Percentiles rank a stretch among this genome's conserved stretches.
Conservation (phyloP, 345 rosid genomes). For the Linum usitatissimum region DNA sequence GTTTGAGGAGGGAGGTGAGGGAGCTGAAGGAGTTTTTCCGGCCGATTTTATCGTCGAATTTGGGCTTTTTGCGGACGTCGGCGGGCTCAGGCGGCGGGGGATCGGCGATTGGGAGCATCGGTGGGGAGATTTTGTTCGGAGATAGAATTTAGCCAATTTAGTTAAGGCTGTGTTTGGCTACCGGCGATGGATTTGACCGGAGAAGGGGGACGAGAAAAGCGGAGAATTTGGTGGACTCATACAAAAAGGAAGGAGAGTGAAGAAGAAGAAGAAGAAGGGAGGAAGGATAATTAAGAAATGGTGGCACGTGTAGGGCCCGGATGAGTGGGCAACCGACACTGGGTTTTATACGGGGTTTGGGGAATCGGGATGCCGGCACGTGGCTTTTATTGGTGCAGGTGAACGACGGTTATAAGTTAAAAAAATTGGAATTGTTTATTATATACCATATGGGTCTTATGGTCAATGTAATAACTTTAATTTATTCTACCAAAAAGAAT, state of each 20-base stretch:
- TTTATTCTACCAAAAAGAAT: too few species aligned
- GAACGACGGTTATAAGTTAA: not conserved
- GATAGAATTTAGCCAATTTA: too few species aligned
- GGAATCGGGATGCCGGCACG: conserved; percentile 7
- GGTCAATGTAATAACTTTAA: too few species aligned
- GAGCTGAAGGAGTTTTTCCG: conserved; percentile 39
- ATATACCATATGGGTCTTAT: too few species aligned
- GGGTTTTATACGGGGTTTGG: not conserved
- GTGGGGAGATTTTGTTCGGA: not conserved
- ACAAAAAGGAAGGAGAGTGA: conserved; percentile 1
- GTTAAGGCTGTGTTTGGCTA: not conserved
- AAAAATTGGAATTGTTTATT: too few species aligned
- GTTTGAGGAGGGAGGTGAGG: conserved; percentile 20
- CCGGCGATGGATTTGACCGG: conserved; percentile 22
- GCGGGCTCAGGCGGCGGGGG: conserved; percentile 34
- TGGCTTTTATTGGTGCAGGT: not conserved
- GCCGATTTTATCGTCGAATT: conserved; percentile 9
- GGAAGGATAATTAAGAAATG: not conserved
- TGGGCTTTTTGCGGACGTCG: conserved; percentile 19
- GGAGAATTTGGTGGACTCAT: conserved; percentile 4
- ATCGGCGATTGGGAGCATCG: conserved; percentile 46
- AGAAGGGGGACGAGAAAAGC: not conserved
- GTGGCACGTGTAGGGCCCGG: conserved; percentile 17
- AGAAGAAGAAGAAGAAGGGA: not conserved
- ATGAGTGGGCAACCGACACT: conserved; percentile 6